These are phyloP conservation scores for Penicillium sp. DNA, from an alignment of 2,329 filamentous ascomycete genomes.

Conservation along the genomic window DNA sequence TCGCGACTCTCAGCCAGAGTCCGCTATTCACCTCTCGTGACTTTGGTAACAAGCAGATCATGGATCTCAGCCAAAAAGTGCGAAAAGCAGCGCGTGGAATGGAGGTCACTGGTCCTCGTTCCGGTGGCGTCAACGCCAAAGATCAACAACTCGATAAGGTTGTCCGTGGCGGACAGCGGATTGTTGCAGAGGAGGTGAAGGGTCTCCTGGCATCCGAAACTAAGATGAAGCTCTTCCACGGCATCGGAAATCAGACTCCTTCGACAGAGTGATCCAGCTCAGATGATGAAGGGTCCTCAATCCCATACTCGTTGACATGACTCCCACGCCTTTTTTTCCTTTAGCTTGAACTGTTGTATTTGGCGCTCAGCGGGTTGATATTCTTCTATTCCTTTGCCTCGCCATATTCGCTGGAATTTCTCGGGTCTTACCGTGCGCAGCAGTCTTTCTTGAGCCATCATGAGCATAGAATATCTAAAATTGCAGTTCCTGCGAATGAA, in stretches of 20 bases:
- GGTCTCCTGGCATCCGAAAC: conserved; percentile 49
- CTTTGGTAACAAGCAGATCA: conserved; percentile 87
- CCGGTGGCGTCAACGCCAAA: conserved; percentile 32
- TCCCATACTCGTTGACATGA: conserved; percentile 17
- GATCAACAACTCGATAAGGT: conserved; percentile 53
- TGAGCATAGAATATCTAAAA: conserved; percentile 4
- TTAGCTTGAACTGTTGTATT: conserved; percentile 5
- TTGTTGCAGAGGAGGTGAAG: conserved; percentile 54
- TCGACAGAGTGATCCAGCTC: conserved; percentile 13
- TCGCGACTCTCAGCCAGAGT: conserved; percentile 87
- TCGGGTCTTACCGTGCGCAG: not conserved
- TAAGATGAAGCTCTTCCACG: conserved; percentile 52
- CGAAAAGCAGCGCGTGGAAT: conserved; percentile 57
- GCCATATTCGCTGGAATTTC: not conserved
- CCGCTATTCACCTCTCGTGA: conserved; percentile 90
- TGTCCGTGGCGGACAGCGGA: conserved; percentile 56
- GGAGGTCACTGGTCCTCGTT: conserved; percentile 32
- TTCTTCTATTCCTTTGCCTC: not conserved
- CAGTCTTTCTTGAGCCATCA: not conserved
- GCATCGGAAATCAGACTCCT: conserved; percentile 32
- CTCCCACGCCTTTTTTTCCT: conserved; percentile 11
- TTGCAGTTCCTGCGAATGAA: conserved; percentile 7
- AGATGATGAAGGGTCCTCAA: not conserved
- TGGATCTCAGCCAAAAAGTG: conserved; percentile 81
- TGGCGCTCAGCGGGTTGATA: conserved; percentile 14